phyloP scores from a whole-genome alignment of 306 rosid genomes.

The Vigna unguiculata region DNA sequence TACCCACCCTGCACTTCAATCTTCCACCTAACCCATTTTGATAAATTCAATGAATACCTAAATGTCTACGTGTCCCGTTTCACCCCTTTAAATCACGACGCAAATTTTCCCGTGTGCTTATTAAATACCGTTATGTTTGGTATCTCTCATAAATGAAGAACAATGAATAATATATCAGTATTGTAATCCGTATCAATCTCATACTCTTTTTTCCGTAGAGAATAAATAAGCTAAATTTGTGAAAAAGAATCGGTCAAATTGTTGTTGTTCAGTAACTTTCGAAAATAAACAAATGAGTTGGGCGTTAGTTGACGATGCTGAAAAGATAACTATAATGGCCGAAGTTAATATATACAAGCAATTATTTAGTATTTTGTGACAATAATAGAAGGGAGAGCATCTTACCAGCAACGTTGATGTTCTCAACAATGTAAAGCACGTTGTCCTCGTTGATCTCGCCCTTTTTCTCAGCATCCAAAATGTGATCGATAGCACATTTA shows the following conservation, averaged over 20 bases:
- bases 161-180: background rate
- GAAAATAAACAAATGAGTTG: background rate
- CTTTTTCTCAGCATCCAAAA: conserved; percentile 80
- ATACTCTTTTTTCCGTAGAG: background rate
- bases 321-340: background rate
- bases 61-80: conserved; percentile 5
- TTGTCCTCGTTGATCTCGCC: conserved; percentile 96
- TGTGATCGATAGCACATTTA: conserved; percentile 90
- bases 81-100: background rate
- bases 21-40: background rate
- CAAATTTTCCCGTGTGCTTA: background rate
- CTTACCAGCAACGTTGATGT: conserved; percentile 92
- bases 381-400: background rate
- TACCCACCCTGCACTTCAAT: background rate
- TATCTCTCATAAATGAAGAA: background rate
- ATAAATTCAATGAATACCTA: background rate
- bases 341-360: too few species aligned
- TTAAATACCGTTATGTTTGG: background rate
- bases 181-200: background rate
- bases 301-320: background rate
- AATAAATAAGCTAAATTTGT: background rate
- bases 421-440: conserved; percentile 94
- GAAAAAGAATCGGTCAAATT: background rate
- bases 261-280: too few species aligned
- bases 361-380: too few species aligned